A percentile compares a stretch with the other conserved stretches of the same genome.
Evolutionary conservation across 208 protist species (phyloP).

Genomic region (Leishmania aethiopica): DNA sequence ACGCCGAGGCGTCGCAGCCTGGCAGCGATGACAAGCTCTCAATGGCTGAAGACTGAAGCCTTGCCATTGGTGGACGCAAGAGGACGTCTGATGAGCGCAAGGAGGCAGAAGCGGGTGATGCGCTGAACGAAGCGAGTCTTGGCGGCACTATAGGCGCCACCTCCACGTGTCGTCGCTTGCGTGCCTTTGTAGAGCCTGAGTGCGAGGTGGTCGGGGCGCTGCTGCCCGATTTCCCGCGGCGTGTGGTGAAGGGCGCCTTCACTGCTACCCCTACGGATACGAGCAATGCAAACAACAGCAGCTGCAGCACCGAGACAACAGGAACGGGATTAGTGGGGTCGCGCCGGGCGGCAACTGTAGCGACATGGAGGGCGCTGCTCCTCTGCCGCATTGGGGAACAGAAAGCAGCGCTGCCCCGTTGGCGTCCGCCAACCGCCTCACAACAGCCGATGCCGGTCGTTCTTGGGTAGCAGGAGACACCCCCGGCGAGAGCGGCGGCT

Average conservation of each 20-base stretch:
- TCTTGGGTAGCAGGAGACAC: constrained; percentile 8
- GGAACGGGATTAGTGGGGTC: not conserved
- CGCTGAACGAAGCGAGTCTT: not conserved
- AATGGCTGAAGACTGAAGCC: not conserved
- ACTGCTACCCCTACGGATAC: constrained; percentile 6
- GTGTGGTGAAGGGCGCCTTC: constrained; percentile 22
- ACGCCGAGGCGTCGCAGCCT: not conserved
- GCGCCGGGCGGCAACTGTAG: not conserved
- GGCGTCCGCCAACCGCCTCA: constrained; percentile 1
- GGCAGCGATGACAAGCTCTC: not conserved
- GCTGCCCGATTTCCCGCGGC: constrained; percentile 13
- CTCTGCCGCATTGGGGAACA: not conserved
- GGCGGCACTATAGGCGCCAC: not conserved
- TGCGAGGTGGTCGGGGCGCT: constrained; percentile 7
- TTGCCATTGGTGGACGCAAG: not conserved
- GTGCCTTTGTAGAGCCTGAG: constrained; percentile 10
- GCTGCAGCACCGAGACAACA: not conserved
- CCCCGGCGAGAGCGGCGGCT: constrained; percentile 14
- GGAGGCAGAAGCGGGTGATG: not conserved
- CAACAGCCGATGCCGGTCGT: constrained; percentile 20
- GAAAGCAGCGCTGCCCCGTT: not conserved
- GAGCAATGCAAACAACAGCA: not conserved
- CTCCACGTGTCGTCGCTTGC: not conserved
- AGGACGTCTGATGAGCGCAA: not conserved
- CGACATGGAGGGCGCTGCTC: not conserved